A percentile compares a stretch with the other conserved stretches of the same genome.
Evolutionary conservation across 345 rosid species (phyloP).

Genomic region (Bruguiera gymnorhiza): DNA sequence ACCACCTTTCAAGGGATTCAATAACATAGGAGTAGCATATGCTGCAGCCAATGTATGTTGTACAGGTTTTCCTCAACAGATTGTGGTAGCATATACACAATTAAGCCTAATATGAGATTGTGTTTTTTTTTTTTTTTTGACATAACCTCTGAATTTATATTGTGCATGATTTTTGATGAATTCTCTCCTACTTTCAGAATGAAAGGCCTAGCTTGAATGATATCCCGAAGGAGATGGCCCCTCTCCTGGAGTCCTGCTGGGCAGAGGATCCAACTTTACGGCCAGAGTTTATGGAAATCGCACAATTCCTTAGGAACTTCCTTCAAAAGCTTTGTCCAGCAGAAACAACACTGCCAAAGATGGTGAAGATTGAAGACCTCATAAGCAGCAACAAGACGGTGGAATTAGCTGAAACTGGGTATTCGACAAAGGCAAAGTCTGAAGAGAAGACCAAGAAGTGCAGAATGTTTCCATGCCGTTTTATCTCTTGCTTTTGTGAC

Average conservation of each 20-base stretch:
- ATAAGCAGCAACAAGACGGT: neutral
- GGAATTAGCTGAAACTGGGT: conserved; percentile 1
- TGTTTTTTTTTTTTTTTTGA: neutral
- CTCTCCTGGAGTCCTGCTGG: conserved; percentile 57
- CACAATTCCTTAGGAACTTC: conserved; percentile 21
- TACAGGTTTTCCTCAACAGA: neutral
- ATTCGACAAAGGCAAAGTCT: neutral
- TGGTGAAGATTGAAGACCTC: conserved; percentile 3
- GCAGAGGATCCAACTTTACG: conserved; percentile 43
- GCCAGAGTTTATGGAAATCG: conserved; percentile 52
- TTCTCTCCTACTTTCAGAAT: conserved; percentile 33
- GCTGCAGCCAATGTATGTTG: conserved; percentile 37
- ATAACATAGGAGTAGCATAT: conserved; percentile 30
- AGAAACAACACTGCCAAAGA: conserved; percentile 16
- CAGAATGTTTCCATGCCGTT: neutral
- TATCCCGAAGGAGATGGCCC: conserved; percentile 32
- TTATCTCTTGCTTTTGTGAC: conserved; percentile 16
- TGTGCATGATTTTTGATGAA: neutral
- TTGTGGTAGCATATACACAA: neutral
- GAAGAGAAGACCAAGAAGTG: conserved; percentile 17
- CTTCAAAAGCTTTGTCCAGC: conserved; percentile 16
- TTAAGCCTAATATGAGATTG: no score
- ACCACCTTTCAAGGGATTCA: conserved; percentile 42
- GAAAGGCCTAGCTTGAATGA: conserved; percentile 47
- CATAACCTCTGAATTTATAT: neutral